These are phyloP conservation scores for Eucalyptus sideroxylon DNA, from an alignment of 345 rosid species.

Conservation along the genomic window DNA sequence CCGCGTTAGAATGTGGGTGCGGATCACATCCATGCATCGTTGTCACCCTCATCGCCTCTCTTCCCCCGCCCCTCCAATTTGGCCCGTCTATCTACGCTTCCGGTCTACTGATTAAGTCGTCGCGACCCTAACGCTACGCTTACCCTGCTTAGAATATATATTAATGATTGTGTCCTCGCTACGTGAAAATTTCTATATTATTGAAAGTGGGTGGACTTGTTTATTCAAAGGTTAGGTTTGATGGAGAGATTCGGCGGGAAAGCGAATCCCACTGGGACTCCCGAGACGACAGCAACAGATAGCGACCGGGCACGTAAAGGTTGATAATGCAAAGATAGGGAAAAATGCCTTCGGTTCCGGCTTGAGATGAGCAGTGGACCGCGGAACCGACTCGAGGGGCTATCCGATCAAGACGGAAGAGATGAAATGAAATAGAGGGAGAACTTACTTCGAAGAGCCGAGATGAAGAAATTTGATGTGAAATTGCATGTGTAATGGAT, in stretches of 20 bases:
- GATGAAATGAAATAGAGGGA: neutral
- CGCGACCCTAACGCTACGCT: neutral
- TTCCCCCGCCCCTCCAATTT: neutral
- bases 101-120: neutral
- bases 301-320: neutral
- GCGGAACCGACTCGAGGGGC: neutral
- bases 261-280: neutral
- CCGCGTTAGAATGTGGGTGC: conserved; percentile 20
- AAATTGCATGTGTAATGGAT: neutral
- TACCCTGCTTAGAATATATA: neutral
- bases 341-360: neutral
- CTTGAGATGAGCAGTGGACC: neutral
- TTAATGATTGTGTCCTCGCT: neutral
- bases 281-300: neutral
- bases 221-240: neutral
- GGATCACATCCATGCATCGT: conserved; percentile 27
- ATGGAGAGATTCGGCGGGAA: neutral
- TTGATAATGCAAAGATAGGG: neutral
- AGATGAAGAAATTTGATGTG: neutral
- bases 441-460: neutral
- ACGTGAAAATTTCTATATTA: neutral
- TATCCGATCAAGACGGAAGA: neutral
- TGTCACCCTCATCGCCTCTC: conserved; percentile 6
- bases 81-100: neutral
- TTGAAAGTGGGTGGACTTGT: neutral